phyloP scores from a whole-genome alignment of 257 asterid species.

The Haberlea rhodopensis region DNA sequence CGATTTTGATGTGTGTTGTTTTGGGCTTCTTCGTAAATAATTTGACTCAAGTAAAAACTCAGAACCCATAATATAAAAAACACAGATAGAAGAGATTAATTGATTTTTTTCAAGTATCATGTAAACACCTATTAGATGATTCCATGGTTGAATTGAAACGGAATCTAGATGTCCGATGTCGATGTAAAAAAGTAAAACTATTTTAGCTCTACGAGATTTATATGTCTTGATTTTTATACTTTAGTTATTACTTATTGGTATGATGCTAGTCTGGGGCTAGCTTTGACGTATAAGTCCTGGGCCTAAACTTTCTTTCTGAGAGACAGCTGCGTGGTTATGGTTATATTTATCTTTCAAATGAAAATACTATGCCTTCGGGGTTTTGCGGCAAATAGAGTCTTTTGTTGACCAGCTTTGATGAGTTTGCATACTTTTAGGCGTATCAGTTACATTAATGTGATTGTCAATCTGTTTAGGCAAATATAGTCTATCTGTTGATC shows the following conservation, averaged over 20 bases:
- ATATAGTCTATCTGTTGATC: neutral
- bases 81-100: neutral
- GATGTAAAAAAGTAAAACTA: no score
- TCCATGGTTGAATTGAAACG: no score
- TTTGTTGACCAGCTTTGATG: neutral
- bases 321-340: neutral
- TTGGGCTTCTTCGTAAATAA: neutral
- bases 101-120: neutral
- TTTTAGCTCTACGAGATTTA: neutral
- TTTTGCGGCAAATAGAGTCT: neutral
- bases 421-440: neutral
- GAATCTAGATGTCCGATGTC: neutral
- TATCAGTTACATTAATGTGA: slow-evolving; percentile 1
- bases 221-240: neutral
- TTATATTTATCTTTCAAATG: neutral
- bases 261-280: neutral
- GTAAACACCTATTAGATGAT: neutral
- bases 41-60: neutral
- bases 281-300: neutral
- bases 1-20: slow-evolving; percentile 12
- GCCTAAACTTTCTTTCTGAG: neutral
- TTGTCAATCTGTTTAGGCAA: no score
- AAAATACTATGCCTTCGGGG: neutral
- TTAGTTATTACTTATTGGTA: no score
- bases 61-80: neutral